Percentiles rank a stretch among this genome's conserved stretches.
These are phyloP conservation scores for Cryptococcus jaspeensis DNA, from an alignment of 1,284 basidiomycete species.

Conservation along the genomic window DNA sequence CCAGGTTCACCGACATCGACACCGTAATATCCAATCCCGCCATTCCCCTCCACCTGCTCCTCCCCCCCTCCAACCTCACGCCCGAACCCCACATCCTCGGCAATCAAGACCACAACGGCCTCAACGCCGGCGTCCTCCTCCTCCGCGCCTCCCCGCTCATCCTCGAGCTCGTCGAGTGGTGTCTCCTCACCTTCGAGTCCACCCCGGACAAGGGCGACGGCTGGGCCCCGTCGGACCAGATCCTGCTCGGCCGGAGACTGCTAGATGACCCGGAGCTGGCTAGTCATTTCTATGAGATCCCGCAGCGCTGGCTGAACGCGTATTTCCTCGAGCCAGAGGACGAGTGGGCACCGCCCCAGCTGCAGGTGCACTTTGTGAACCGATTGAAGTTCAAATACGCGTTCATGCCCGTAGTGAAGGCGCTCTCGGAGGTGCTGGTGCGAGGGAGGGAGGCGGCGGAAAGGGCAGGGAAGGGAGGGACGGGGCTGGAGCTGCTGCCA, in stretches of 20 bases:
- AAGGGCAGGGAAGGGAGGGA: too few species aligned
- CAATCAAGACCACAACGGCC: constrained; percentile 20
- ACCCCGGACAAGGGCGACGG: neutral
- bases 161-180: neutral
- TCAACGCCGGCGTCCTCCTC: constrained; percentile 18
- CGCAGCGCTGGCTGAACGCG: too few species aligned
- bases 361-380: too few species aligned
- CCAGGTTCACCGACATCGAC: constrained; percentile 21
- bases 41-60: constrained; percentile 15
- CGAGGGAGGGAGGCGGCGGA: too few species aligned
- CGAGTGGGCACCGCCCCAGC: too few species aligned
- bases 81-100: constrained; percentile 13
- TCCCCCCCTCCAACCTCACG: constrained; percentile 7
- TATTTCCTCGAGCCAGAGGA: too few species aligned
- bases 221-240: neutral
- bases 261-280: neutral
- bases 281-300: neutral
- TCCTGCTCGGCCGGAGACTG: neutral
- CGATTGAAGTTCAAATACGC: too few species aligned
- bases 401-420: too few species aligned
- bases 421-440: too few species aligned
- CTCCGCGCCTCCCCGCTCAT: constrained; percentile 4
- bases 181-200: neutral
- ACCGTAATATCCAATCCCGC: constrained; percentile 18
- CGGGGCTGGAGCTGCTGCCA: too few species aligned